Percentiles rank a stretch among this genome's conserved stretches.
Conservation (phyloP, 129 eudicot genomes). For the Lonicera japonica region DNA sequence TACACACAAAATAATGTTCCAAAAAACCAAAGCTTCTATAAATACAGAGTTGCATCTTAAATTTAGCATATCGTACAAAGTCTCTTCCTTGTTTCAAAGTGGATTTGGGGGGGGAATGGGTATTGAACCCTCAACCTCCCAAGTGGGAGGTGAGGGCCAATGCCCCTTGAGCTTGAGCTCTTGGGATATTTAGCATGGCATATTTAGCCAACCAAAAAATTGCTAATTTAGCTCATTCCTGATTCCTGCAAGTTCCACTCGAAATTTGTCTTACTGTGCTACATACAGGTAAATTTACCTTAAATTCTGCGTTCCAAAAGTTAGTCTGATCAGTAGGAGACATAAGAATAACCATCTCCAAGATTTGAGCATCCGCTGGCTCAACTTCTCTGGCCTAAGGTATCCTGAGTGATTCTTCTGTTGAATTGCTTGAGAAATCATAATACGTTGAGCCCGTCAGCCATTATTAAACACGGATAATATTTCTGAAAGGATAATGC, state of each 20-base stretch:
- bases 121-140: too few relatives aligned
- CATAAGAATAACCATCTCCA: constrained; percentile 24
- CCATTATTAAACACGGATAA: constrained; percentile 8
- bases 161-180: too few relatives aligned
- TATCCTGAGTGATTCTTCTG: constrained; percentile 1
- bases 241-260: neutral
- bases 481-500: constrained; percentile 9
- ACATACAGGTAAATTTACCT: constrained; percentile 12
- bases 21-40: too few relatives aligned
- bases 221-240: too few relatives aligned
- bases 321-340: constrained; percentile 11
- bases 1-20: too few relatives aligned
- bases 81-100: too few relatives aligned
- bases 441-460: constrained; percentile 6
- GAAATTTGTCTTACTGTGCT: neutral
- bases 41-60: too few relatives aligned
- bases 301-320: constrained; percentile 10
- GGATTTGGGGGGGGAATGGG: too few relatives aligned
- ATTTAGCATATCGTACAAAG: too few relatives aligned
- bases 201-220: neutral
- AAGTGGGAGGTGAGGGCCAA: too few relatives aligned
- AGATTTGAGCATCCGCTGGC: constrained; percentile 14
- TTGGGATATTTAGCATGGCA: neutral
- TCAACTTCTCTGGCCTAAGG: constrained; percentile 3
- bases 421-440: constrained; percentile 7